Base-by-base conservation (phyloP, 2,329 filamentous ascomycete genomes). In the Colletotrichum lindemuthianum region DNA sequence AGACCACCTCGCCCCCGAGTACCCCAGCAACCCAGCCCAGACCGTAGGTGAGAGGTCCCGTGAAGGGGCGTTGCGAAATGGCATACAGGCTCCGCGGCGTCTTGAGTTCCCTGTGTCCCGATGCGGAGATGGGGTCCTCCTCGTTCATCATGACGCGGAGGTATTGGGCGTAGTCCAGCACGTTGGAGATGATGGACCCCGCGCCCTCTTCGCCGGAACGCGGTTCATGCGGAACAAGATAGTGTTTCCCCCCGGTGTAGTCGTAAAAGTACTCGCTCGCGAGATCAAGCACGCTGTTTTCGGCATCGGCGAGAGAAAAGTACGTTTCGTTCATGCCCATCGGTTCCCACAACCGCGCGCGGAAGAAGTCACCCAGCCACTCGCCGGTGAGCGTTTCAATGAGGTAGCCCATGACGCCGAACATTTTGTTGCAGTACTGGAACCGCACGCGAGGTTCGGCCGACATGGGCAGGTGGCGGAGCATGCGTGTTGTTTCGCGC, bases 391-490 rank as follows among this genome's bases (percentile, higher is more conserved):
- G 59, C 0, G 70, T 77, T 67, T 85, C 80, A n/a, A 85, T 70
- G 1, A 85, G 75, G 66, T 84, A 74, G 6, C 78, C 78, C 2
- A 79, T 75, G 1, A 76, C 76, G 2, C 74, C 74, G 68, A 77
- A 87, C 78, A 86, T 84, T 60, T 79, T 73, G 69, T 87, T 86
- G 70, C 75, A 79, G 69, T 87, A 86, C 63, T 81, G 75, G 59
- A 75, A 85, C 58, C 69, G 74, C 2, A 77, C 75, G 2, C 85
- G 76, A 6, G 83, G 76, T 66, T 84, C 80, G 7, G 72, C 71
- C 0, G 75, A 76, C 66, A 82, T 68, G 2, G 79, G 77, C 13
- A 87, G 71, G 65, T 84, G 69, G 3, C 84, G 75, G 32, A 86
- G 67, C 15, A 78, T 79, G 33, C 80, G 74, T 8, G 80, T 78